Evolutionary conservation across 139 green algal species (phyloP).

Genomic region (Chlorella sorokiniana): DNA sequence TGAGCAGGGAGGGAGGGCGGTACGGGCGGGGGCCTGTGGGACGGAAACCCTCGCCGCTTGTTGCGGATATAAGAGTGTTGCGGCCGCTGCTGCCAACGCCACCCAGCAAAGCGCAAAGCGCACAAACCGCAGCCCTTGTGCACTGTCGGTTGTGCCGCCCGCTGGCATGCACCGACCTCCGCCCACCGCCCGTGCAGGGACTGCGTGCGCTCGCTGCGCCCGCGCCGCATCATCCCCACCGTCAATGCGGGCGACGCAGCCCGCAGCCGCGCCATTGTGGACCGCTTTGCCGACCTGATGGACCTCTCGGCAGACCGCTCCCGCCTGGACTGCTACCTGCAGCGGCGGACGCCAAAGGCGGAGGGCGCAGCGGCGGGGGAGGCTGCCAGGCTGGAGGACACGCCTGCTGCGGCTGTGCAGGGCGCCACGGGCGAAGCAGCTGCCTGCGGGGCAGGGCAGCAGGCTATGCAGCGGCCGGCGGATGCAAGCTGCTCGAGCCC

Average conservation of each 20-base stretch:
- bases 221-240: constrained; percentile 65
- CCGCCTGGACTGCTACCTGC: constrained; percentile 59
- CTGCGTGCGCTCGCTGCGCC: constrained; percentile 61
- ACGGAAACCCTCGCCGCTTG: too few relatives aligned
- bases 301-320: constrained; percentile 61
- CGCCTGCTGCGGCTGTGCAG: background rate
- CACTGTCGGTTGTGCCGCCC: background rate
- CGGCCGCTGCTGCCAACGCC: background rate
- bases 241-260: constrained; percentile 57
- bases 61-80: too few relatives aligned
- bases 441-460: background rate
- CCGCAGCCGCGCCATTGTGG: constrained; percentile 47
- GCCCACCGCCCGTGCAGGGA: background rate
- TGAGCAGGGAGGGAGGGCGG: background rate
- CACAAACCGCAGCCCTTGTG: background rate
- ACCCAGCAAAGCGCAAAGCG: background rate
- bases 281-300: constrained; percentile 70
- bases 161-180: background rate
- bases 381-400: background rate
- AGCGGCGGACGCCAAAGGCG: background rate
- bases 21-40: too few relatives aligned
- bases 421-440: background rate
- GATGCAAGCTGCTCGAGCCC: too few relatives aligned
- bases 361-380: background rate
- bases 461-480: too few relatives aligned